phyloP scores from a whole-genome alignment of 768 basidiomycete genomes.

The Suillus discolor region DNA sequence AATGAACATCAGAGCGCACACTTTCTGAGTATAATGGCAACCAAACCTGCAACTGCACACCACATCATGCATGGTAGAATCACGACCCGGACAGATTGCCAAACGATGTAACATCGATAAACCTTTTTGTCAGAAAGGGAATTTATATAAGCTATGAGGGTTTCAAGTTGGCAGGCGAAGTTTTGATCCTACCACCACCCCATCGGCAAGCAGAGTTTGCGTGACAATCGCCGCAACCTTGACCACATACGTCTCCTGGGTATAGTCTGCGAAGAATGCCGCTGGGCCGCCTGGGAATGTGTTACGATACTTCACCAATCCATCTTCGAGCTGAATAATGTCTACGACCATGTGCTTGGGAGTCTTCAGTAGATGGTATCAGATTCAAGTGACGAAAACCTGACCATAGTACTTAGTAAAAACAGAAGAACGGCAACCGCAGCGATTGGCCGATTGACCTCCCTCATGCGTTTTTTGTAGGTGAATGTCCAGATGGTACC shows the following conservation, averaged over 20 bases:
- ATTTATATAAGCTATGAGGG: neutral
- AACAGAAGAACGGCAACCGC: neutral
- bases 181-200: neutral
- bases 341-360: neutral
- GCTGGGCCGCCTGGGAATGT: neutral
- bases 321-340: neutral
- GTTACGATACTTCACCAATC: neutral
- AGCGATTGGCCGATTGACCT: neutral
- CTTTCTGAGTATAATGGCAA: neutral
- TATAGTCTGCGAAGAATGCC: neutral
- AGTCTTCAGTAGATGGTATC: neutral
- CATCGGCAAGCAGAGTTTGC: neutral
- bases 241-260: neutral
- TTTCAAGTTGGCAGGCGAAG: neutral
- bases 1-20: neutral
- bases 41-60: neutral
- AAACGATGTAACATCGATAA: neutral
- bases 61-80: neutral
- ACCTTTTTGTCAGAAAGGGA: neutral
- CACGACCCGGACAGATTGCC: neutral
- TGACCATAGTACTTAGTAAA: neutral
- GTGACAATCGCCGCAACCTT: neutral
- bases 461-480: neutral
- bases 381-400: neutral
- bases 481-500: neutral